Evolutionary conservation across 768 basidiomycete species (phyloP).

Genomic region (Rhodotorula toruloides): DNA sequence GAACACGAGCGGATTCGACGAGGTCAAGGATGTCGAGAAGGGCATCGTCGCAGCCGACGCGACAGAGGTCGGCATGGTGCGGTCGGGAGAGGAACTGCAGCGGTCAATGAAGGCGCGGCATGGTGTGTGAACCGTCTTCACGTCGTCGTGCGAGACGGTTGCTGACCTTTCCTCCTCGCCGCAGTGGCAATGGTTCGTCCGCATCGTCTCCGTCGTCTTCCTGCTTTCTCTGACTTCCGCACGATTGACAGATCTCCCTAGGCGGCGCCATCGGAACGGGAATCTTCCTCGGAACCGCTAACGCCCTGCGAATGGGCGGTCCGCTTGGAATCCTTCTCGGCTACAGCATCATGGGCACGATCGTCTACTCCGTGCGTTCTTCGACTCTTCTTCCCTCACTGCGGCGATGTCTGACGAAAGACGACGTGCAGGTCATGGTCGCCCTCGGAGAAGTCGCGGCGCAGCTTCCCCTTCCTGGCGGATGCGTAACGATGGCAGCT

Average conservation of each 20-base stretch:
- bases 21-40: neutral
- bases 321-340: slow-evolving; percentile 69
- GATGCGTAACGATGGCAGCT: slow-evolving; percentile 45
- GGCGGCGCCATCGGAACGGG: slow-evolving; percentile 6
- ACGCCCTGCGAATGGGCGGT: slow-evolving; percentile 56
- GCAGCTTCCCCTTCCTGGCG: slow-evolving; percentile 21
- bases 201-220: too few species aligned
- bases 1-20: too few species aligned
- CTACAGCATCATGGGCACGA: slow-evolving; percentile 49
- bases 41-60: neutral
- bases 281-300: slow-evolving; percentile 53
- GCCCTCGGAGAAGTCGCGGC: slow-evolving; percentile 40
- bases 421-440: slow-evolving; percentile 18
- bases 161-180: too few species aligned
- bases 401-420: neutral
- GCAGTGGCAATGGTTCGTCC: too few species aligned
- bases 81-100: neutral
- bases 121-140: too few species aligned
- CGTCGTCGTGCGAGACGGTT: too few species aligned
- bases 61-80: neutral
- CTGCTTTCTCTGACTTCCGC: neutral
- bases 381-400: neutral
- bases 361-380: slow-evolving; percentile 44
- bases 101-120: neutral
- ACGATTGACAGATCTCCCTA: neutral